A percentile compares a stretch with the other conserved stretches of the same genome.
Conservation (phyloP, 495 filamentous ascomycete genomes). For the Aspergillus haitiensis region DNA sequence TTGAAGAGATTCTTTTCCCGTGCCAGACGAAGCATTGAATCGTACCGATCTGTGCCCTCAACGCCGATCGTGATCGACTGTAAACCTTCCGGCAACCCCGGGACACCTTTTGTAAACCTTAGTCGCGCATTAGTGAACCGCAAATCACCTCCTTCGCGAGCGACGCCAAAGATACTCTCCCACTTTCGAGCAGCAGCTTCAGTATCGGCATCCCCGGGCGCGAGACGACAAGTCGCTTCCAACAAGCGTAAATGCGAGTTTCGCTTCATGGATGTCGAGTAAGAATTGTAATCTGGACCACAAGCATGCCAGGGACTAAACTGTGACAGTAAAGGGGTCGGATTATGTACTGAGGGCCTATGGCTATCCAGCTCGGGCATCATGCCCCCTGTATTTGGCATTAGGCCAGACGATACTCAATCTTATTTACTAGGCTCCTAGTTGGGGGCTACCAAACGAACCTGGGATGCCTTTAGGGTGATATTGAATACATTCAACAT, state of each 20-base stretch:
- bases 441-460: not conserved
- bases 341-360: not conserved
- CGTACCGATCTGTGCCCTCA: not conserved
- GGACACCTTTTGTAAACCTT: not conserved
- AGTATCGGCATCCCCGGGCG: not conserved
- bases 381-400: not conserved
- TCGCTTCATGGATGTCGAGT: not conserved
- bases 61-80: not conserved
- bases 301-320: slow-evolving; percentile 6
- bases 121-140: not conserved
- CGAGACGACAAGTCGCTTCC: not conserved
- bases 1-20: not conserved
- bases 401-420: not conserved
- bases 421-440: not conserved
- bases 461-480: slow-evolving; percentile 6
- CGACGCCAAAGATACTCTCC: not conserved
- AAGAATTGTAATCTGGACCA: not conserved
- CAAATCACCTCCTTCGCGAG: not conserved
- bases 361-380: slow-evolving; percentile 8
- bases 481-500: slow-evolving; percentile 1
- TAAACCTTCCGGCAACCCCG: not conserved
- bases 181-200: not conserved
- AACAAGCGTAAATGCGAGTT: not conserved
- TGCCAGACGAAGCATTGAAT: not conserved
- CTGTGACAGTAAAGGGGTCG: no score